Base-by-base conservation (phyloP, 2,329 filamentous ascomycete genomes). In the Alternaria postmessia region DNA sequence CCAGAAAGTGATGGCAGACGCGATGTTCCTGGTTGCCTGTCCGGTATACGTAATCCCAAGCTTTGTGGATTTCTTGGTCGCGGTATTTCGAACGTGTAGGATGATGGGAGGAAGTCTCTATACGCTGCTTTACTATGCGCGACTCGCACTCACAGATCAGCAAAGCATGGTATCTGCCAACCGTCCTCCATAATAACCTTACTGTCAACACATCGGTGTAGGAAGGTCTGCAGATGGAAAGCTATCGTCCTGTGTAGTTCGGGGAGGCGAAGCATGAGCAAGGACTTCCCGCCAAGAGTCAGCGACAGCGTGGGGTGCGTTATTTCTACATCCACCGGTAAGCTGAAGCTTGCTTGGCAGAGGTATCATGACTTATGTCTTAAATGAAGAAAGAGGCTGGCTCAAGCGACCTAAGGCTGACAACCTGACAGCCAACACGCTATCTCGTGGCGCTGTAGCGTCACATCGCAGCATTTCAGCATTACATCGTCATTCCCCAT, bases 391-490 rank as follows among this genome's bases (percentile, higher is more conserved):
- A 52, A 51, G 61, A 51, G 46, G 52, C 43, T 60, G 28, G 43
- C 43, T 39, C 20, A 47, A 61, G 34, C 38, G 47, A 41, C 42
- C 46, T 48, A 46, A 62, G 59, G 52, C 44, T 61, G 55, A 54
- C 47, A 48, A 36, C 24, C 39, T 56, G 42, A 54, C 30, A 46
- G 18, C 48, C 53, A 64, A 46, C 54, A 62, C 60, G 53, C 51
- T 56, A 65, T 63, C 61, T 56, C 14, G 46, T 59, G 56, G 59
- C 62, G 57, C 59, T 60, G 42, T 58, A 58, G 57, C 58, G 58
- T 66, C 57, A 61, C 58, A 61, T 57, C 39, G 55, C 34, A 56
- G 53, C 54, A 12, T 36, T 32, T 20, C 5, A 36, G 4, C 12
- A 24, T 12, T 18, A 43, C 43, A 20, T 42, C 49, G 39, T 42